A percentile compares a stretch with the other conserved stretches of the same genome.
Evolutionary conservation across 352 stramenopile species (phyloP).

Genomic region (Globisporangium camurandrum): DNA sequence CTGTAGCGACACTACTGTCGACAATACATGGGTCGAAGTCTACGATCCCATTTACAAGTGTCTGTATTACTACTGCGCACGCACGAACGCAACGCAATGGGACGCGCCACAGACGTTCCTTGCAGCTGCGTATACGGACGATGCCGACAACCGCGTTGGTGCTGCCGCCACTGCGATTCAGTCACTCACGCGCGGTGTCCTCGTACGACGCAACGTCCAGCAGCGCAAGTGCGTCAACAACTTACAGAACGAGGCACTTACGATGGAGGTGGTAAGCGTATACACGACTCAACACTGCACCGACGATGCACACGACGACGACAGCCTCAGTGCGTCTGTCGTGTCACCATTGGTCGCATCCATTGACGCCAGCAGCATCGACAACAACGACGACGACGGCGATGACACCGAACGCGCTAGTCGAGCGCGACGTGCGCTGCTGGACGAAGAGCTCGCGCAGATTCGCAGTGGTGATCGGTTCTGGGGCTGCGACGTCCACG

Average conservation of each 20-base stretch:
- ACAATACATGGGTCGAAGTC: constrained; percentile 44
- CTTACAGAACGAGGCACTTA: no score
- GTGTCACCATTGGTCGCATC: no score
- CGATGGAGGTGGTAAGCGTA: no score
- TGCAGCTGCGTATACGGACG: constrained; percentile 15
- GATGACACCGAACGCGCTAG: constrained; percentile 19
- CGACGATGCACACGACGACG: no score
- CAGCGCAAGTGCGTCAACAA: constrained; percentile 21
- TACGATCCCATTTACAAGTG: constrained; percentile 48
- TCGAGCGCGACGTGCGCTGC: constrained; percentile 35
- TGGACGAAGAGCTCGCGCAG: constrained; percentile 47
- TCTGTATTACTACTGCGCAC: constrained; percentile 52
- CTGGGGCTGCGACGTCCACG: constrained; percentile 38
- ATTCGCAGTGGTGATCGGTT: constrained; percentile 37
- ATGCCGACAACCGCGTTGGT: constrained; percentile 39
- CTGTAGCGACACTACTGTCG: neutral
- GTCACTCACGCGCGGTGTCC: constrained; percentile 35
- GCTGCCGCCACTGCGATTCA: constrained; percentile 50
- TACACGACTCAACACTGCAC: no score
- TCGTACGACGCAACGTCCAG: constrained; percentile 25
- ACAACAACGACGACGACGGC: constrained; percentile 17
- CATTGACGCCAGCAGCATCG: no score
- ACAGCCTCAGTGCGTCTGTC: no score
- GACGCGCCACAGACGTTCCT: constrained; percentile 31
- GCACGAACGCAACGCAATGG: constrained; percentile 38